Evolutionary conservation across 805 yeast species (phyloP).

Genomic region (Starmerella floris): DNA sequence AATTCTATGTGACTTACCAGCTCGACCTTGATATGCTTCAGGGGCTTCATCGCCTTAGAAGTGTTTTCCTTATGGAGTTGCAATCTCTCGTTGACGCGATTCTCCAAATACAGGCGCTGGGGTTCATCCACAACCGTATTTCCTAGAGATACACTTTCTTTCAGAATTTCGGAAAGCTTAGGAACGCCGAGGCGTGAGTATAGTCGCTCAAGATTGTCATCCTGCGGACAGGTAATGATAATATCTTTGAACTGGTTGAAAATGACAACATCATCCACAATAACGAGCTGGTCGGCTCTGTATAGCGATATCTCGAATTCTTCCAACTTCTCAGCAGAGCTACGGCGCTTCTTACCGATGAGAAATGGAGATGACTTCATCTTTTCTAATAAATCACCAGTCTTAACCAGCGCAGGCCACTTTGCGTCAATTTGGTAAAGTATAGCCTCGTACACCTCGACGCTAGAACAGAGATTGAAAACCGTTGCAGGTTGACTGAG

Average conservation of each 20-base stretch:
- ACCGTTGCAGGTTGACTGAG: constrained; percentile 2
- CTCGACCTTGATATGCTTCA: constrained; percentile 13
- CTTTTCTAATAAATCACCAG: constrained; percentile 15
- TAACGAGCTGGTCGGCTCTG: constrained; percentile 23
- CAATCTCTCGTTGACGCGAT: constrained; percentile 25
- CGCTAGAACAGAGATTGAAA: constrained; percentile 19
- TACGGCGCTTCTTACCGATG: constrained; percentile 19
- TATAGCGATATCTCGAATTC: constrained; percentile 19
- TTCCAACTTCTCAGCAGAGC: neutral
- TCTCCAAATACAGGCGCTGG: constrained; percentile 12
- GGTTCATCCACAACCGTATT: constrained; percentile 9
- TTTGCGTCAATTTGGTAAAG: constrained; percentile 10
- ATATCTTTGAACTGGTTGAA: constrained; percentile 27
- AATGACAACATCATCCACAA: constrained; percentile 29
- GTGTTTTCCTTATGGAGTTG: constrained; percentile 26
- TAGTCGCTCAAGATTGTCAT: constrained; percentile 23
- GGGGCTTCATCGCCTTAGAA: constrained; percentile 12
- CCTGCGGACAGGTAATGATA: constrained; percentile 28
- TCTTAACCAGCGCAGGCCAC: constrained; percentile 10
- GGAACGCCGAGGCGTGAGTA: constrained; percentile 26
- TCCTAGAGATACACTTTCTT: constrained; percentile 24
- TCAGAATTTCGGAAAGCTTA: constrained; percentile 22
- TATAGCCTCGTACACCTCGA: constrained; percentile 21
- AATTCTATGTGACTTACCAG: constrained; percentile 23
- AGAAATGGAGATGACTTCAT: constrained; percentile 25